A percentile compares a stretch with the other conserved stretches of the same genome.
Evolutionary conservation across 305 asterid genomes (phyloP).

Genomic region (Fraxinus albicans): DNA sequence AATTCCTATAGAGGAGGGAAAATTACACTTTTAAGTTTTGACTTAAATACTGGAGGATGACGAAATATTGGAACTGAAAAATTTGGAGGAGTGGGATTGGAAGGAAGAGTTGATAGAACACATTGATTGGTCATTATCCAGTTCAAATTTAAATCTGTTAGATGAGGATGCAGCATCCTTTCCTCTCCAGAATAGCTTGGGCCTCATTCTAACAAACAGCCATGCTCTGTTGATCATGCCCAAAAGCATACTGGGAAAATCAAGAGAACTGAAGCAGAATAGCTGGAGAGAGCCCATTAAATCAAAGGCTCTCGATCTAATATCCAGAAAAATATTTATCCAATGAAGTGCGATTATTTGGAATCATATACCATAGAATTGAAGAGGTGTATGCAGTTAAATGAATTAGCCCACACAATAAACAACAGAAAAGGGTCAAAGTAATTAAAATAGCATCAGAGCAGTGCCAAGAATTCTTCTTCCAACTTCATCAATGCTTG

Average conservation of each 20-base stretch:
- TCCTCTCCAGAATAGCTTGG: conserved; percentile 2
- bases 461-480: neutral
- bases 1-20: neutral
- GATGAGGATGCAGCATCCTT: neutral
- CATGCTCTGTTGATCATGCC: neutral
- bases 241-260: neutral
- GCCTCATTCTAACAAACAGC: neutral
- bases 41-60: neutral
- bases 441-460: neutral
- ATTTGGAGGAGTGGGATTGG: neutral
- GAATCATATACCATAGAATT: neutral
- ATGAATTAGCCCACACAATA: neutral
- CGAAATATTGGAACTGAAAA: neutral
- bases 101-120: neutral
- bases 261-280: neutral
- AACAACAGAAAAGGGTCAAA: neutral
- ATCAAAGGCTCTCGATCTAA: neutral
- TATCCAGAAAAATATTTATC: neutral
- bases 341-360: neutral
- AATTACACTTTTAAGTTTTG: neutral
- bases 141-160: neutral
- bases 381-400: neutral
- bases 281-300: neutral
- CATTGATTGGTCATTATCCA: neutral
- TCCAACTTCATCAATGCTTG: neutral